A percentile compares a stretch with the other conserved stretches of the same genome.
Evolutionary conservation across 2,329 filamentous ascomycete species (phyloP).

Genomic region (Fusarium verticillioides): DNA sequence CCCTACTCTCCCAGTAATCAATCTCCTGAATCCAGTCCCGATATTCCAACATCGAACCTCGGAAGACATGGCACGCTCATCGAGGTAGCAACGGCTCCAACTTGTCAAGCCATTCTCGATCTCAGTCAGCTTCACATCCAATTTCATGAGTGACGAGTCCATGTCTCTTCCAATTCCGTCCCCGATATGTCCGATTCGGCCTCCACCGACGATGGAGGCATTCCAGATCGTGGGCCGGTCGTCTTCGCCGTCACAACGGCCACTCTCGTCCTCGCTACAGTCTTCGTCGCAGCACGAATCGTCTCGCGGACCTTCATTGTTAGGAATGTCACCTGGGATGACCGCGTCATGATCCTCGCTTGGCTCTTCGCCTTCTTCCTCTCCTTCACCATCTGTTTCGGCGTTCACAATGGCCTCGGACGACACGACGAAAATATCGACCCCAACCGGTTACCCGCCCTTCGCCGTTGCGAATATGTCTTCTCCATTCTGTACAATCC

Average conservation of each 20-base stretch:
- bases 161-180: constrained; percentile 37
- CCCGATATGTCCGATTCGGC: constrained; percentile 45
- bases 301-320: constrained; percentile 80
- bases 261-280: constrained; percentile 74
- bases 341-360: constrained; percentile 82
- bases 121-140: constrained; percentile 10
- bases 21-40: neutral
- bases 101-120: constrained; percentile 28
- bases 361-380: constrained; percentile 79
- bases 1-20: neutral
- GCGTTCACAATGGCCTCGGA: constrained; percentile 73
- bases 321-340: constrained; percentile 77
- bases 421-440: constrained; percentile 71
- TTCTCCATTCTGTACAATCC: constrained; percentile 81
- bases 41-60: neutral
- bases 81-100: constrained; percentile 23
- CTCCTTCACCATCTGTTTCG: constrained; percentile 73
- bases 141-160: constrained; percentile 36
- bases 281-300: constrained; percentile 81
- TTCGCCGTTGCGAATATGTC: constrained; percentile 71
- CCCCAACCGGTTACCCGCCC: constrained; percentile 56
- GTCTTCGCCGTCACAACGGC: constrained; percentile 77
- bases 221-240: constrained; percentile 65
- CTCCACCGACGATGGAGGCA: constrained; percentile 41
- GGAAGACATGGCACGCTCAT: constrained; percentile 40